Conservation (phyloP, 176 grass and related monocot species). For the Dactylis glomerata region DNA sequence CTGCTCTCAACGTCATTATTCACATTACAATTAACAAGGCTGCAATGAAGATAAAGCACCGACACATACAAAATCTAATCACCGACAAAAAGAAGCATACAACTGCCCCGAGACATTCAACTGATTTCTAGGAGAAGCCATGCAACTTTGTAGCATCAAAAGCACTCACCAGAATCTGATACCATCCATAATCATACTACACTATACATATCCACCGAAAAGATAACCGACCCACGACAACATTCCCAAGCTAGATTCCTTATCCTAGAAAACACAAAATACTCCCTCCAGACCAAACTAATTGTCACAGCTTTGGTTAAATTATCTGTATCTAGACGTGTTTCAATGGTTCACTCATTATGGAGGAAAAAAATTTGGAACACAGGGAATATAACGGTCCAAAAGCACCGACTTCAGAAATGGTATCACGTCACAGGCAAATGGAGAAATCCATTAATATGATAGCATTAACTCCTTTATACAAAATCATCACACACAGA, state of each 20-base stretch:
- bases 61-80: too few relatives aligned
- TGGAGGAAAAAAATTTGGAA: too few relatives aligned
- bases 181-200: background rate
- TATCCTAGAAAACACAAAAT: background rate
- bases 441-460: background rate
- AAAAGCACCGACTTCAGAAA: background rate
- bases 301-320: too few relatives aligned
- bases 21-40: background rate
- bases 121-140: background rate
- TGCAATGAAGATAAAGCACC: too few relatives aligned
- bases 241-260: background rate
- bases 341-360: too few relatives aligned
- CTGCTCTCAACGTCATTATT: background rate
- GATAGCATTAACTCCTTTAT: slow-evolving; percentile 13
- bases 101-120: background rate
- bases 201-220: background rate
- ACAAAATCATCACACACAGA: slow-evolving; percentile 26
- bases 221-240: too few relatives aligned
- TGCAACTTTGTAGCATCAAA: background rate
- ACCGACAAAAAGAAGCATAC: background rate
- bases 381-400: background rate
- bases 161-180: background rate
- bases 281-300: too few relatives aligned
- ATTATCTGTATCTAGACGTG: too few relatives aligned
- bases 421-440: slow-evolving; percentile 5